Evolutionary conservation across 225 moss, liverwort and hornwort genomes (phyloP), one percentile per base, ranked within the genome.

Genomic region (Pseudisothecium myosuroides): DNA sequence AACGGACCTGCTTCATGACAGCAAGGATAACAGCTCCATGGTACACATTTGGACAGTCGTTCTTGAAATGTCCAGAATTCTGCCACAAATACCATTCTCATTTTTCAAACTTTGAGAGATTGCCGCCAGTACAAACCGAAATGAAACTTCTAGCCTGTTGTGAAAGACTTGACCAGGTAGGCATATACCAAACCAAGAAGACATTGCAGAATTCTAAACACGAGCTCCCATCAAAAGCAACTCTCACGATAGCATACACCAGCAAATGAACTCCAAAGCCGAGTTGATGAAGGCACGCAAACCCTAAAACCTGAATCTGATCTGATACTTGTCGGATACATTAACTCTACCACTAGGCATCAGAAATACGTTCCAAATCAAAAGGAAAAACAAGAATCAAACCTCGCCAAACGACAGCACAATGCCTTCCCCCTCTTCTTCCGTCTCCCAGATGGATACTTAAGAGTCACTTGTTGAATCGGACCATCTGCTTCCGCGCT

Each of bases 321-420:
- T 55, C 23, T 78, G 16, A n/a, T 31, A 37, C 47, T 26, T 43
- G 14, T 72, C 37, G 0, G 22, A 34, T 6, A 21, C 21, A 76
- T 34, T 32, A 54, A 65, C 29, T 56, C 62, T 24, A 78, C 28
- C 60, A 37, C 71, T 47, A 80, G 29, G 77, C 24, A 77, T 78
- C 55, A 14, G 16, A 78, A 55, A 41, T 43, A 56, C 12, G 26
- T 72, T 27, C 74, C 54, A n/a, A 55, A 60, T 83, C 7, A 15
- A 68, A 49, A 60, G 50, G n/a, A 71, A 55, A 39, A 72, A 41
- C 75, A 72, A 89, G 59, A 75, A 85, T 72, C 55, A 34, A 87
- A 96, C 95, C 95, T 94, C 92, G 88, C 95, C 95, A 34, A 96
- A 90, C 4, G 85, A 77, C 47, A 90, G 45, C 68, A 91, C 95